These are phyloP conservation scores for Paraphaeosphaeria sporulosa DNA, from an alignment of 2,329 filamentous ascomycete species.

Conservation along the genomic window DNA sequence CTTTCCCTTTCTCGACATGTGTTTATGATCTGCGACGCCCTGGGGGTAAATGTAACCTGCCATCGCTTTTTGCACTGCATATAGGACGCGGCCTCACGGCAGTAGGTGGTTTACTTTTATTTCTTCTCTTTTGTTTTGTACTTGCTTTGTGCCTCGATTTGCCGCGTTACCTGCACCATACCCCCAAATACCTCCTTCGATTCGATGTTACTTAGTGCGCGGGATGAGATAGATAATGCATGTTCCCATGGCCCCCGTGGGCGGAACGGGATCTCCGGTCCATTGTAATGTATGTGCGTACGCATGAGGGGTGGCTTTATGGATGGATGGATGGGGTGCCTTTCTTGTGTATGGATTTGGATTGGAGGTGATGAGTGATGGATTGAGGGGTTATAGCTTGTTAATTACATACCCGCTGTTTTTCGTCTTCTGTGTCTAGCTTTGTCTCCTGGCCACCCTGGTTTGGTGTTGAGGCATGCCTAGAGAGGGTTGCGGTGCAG, in stretches of 20 bases:
- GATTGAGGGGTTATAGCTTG: background rate
- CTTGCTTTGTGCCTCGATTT: background rate
- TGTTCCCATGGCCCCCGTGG: conserved; percentile 3
- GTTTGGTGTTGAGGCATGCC: too few relatives aligned
- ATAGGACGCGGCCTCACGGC: conserved; percentile 6
- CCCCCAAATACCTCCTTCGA: conserved; percentile 9
- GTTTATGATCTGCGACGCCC: conserved; percentile 22
- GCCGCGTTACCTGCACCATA: conserved; percentile 10
- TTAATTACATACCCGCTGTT: conserved; percentile 8
- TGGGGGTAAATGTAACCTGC: conserved; percentile 20
- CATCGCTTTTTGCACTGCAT: conserved; percentile 12
- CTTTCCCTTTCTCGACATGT: conserved; percentile 26
- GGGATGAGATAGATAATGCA: conserved; percentile 6
- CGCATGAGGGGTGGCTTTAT: background rate
- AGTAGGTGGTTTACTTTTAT: background rate
- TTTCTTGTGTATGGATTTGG: conserved; percentile 5
- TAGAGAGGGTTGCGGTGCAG: too few relatives aligned
- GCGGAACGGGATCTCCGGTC: background rate
- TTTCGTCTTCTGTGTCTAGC: background rate
- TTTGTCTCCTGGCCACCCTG: background rate
- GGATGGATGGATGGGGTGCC: background rate
- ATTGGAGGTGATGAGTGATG: background rate
- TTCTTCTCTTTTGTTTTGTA: conserved; percentile 8
- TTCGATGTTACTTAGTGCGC: conserved; percentile 2
- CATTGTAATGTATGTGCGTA: conserved; percentile 7